Conservation (phyloP, 768 basidiomycete genomes). For the Mycena albidolilacea region DNA sequence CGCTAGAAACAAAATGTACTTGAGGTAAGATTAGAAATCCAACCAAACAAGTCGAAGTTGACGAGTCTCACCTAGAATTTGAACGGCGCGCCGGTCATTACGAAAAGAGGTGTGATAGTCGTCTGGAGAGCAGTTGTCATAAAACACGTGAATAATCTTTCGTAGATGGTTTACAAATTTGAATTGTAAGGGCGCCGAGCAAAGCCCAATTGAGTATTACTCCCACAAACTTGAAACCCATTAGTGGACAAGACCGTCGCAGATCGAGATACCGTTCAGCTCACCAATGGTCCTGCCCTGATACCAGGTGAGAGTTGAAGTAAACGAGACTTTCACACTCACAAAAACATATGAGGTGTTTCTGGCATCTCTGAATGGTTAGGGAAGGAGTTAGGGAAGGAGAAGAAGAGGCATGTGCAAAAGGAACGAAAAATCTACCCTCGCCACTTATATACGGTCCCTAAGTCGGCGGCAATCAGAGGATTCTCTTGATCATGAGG, state of each 20-base stretch:
- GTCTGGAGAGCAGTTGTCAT: neutral
- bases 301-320: neutral
- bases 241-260: neutral
- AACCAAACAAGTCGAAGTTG: neutral
- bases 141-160: neutral
- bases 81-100: neutral
- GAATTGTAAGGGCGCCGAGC: constrained; percentile 12
- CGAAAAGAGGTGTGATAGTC: constrained; percentile 11
- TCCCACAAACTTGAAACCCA: neutral
- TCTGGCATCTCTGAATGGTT: neutral
- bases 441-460: no score
- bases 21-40: neutral
- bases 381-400: neutral
- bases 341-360: neutral
- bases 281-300: constrained; percentile 19
- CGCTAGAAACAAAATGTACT: constrained; percentile 11
- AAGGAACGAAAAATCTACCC: neutral
- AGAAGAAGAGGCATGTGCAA: neutral
- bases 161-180: neutral
- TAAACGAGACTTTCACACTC: neutral
- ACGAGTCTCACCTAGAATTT: constrained; percentile 10
- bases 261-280: neutral
- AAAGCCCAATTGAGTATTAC: constrained; percentile 13
- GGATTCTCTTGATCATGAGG: no score
- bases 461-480: neutral